Percentiles rank a stretch among this genome's conserved stretches.
These are phyloP conservation scores for Bathelium albidoporum DNA, from an alignment of 495 filamentous ascomycete genomes.

Conservation along the genomic window DNA sequence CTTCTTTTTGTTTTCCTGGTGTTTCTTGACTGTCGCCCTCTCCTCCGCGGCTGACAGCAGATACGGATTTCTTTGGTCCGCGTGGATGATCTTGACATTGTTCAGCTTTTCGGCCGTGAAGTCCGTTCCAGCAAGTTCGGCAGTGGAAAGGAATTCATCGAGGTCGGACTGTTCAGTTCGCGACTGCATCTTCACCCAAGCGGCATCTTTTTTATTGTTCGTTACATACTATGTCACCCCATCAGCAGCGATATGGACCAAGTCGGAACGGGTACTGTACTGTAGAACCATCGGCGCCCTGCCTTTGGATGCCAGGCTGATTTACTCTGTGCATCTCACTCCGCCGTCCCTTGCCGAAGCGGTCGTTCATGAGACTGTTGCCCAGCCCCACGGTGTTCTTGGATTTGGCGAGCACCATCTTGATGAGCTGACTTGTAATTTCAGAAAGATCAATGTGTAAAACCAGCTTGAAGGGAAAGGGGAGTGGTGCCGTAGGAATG, in stretches of 20 bases:
- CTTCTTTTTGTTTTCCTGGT: slow-evolving; percentile 60
- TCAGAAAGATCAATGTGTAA: too few relatives aligned
- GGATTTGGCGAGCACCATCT: slow-evolving; percentile 89
- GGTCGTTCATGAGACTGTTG: slow-evolving; percentile 79
- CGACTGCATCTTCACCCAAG: slow-evolving; percentile 94
- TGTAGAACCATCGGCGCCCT: slow-evolving; percentile 49
- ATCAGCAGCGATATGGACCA: background rate
- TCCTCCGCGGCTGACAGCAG: slow-evolving; percentile 85
- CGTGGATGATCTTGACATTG: slow-evolving; percentile 96
- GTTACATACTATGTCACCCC: slow-evolving; percentile 28
- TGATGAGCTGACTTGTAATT: too few relatives aligned
- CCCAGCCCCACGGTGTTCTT: slow-evolving; percentile 92
- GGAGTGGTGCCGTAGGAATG: too few relatives aligned
- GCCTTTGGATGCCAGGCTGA: slow-evolving; percentile 41
- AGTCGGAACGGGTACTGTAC: slow-evolving; percentile 13
- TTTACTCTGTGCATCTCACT: slow-evolving; percentile 38
- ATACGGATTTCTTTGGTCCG: slow-evolving; percentile 89
- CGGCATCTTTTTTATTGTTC: slow-evolving; percentile 56
- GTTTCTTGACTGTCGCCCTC: slow-evolving; percentile 63
- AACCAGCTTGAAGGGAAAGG: too few relatives aligned
- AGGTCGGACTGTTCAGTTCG: slow-evolving; percentile 95
- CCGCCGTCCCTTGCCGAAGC: slow-evolving; percentile 81
- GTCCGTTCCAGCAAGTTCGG: slow-evolving; percentile 92
- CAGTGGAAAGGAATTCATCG: slow-evolving; percentile 76
- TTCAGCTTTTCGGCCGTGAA: slow-evolving; percentile 99